phyloP scores from a whole-genome alignment of 2,329 filamentous ascomycete genomes.

The Ascochyta koolunga region DNA sequence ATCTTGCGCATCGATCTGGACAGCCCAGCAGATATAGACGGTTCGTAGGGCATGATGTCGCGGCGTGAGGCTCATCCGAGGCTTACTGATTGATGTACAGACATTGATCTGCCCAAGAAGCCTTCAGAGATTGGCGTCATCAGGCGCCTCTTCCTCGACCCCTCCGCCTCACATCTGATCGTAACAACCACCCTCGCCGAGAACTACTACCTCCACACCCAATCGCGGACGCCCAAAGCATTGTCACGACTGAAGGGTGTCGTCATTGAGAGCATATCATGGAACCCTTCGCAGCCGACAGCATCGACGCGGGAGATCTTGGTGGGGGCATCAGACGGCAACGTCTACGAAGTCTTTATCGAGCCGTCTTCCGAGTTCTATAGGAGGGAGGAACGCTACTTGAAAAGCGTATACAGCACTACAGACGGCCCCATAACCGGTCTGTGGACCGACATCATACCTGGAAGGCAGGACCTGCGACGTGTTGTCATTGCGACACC shows the following conservation, averaged over 20 bases:
- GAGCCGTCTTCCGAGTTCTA: conserved; percentile 96
- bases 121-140: conserved; percentile 90
- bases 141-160: conserved; percentile 94
- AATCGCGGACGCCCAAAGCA: conserved; percentile 84
- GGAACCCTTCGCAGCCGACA: conserved; percentile 92
- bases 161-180: conserved; percentile 91
- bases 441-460: conserved; percentile 78
- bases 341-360: conserved; percentile 93
- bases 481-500: conserved; percentile 82
- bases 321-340: conserved; percentile 88
- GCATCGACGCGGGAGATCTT: conserved; percentile 94
- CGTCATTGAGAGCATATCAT: conserved; percentile 85
- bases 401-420: conserved; percentile 82
- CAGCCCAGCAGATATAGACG: conserved; percentile 90
- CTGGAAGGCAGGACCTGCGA: conserved; percentile 71
- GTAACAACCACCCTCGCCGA: conserved; percentile 90
- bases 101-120: conserved; percentile 96
- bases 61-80: neutral
- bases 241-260: conserved; percentile 85
- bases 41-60: conserved; percentile 33
- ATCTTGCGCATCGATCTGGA: conserved; percentile 95
- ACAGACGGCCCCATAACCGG: conserved; percentile 84
- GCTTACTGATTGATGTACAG: conserved; percentile 53
- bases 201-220: conserved; percentile 97
- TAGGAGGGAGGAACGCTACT: conserved; percentile 88